These are phyloP conservation scores for Trichoderma gracile DNA, from an alignment of 2,329 filamentous ascomycete species.

Conservation along the genomic window DNA sequence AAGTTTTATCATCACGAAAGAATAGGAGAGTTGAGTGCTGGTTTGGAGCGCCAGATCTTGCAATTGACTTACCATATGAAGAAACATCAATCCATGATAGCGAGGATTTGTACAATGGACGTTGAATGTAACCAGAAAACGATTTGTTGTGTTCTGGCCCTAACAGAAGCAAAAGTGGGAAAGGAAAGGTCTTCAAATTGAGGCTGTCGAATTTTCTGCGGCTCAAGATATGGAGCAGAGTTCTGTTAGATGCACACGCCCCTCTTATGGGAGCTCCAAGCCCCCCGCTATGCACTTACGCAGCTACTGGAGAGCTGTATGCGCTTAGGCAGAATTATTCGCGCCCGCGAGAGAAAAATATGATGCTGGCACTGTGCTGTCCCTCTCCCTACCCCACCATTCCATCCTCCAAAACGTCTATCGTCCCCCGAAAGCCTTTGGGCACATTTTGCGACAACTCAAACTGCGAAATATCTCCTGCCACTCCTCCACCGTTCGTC, in stretches of 20 bases:
- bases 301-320: slow-evolving; percentile 23
- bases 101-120: neutral
- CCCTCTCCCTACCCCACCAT: slow-evolving; percentile 37
- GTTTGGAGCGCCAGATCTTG: slow-evolving; percentile 11
- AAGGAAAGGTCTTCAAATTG: neutral
- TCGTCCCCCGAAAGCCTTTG: slow-evolving; percentile 30
- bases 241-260: slow-evolving; percentile 23
- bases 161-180: neutral
- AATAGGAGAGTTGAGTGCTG: neutral
- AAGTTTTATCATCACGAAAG: slow-evolving; percentile 58
- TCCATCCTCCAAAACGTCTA: slow-evolving; percentile 30
- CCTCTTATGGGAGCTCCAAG: slow-evolving; percentile 31
- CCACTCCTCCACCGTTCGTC: neutral
- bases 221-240: slow-evolving; percentile 1
- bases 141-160: neutral
- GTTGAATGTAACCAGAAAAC: too few relatives aligned
- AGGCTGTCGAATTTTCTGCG: slow-evolving; percentile 7
- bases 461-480: slow-evolving; percentile 27
- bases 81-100: neutral
- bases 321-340: slow-evolving; percentile 10
- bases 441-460: slow-evolving; percentile 40
- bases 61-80: slow-evolving; percentile 16
- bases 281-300: slow-evolving; percentile 35
- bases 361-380: slow-evolving; percentile 38
- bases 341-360: slow-evolving; percentile 26